Conservation (phyloP, 2,329 filamentous ascomycete genomes). For the Ophiostoma angusticollis region DNA sequence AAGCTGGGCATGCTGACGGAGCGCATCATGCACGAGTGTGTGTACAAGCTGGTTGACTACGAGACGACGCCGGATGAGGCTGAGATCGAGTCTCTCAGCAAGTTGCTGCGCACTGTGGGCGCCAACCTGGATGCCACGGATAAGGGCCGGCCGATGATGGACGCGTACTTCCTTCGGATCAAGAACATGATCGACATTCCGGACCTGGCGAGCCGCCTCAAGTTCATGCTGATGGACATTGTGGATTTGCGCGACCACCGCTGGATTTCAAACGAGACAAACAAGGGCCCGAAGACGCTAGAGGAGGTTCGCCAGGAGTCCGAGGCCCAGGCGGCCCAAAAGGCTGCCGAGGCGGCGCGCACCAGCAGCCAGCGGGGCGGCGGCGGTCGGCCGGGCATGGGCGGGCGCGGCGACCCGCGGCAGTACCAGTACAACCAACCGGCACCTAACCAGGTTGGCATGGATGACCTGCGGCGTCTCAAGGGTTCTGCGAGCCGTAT, state of each 20-base stretch:
- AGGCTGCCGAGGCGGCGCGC: conserved; percentile 58
- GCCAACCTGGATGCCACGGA: conserved; percentile 70
- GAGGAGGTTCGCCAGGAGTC: conserved; percentile 76
- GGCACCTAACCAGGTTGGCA: conserved; percentile 74
- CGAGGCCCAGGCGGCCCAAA: conserved; percentile 65
- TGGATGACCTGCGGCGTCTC: conserved; percentile 82
- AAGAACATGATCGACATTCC: conserved; percentile 66
- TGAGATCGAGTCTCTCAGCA: conserved; percentile 89
- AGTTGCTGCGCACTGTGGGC: conserved; percentile 85
- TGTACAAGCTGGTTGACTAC: conserved; percentile 93
- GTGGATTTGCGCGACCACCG: conserved; percentile 64
- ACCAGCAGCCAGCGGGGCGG: conserved; percentile 51
- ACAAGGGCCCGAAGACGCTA: conserved; percentile 96
- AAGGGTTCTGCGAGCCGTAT: conserved; percentile 48
- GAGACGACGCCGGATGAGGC: conserved; percentile 87
- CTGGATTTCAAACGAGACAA: conserved; percentile 78
- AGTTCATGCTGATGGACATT: conserved; percentile 95
- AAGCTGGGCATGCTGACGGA: conserved; percentile 98
- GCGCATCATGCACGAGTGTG: conserved; percentile 99
- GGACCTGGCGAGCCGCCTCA: conserved; percentile 72
- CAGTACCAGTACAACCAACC: conserved; percentile 68
- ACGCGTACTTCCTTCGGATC: conserved; percentile 87
- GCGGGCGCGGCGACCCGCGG: conserved; percentile 61
- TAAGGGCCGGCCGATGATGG: conserved; percentile 76
- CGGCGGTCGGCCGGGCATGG: conserved; percentile 56